Base-by-base conservation (phyloP, 2,329 filamentous ascomycete genomes). In the Drechmeria coniospora region DNA sequence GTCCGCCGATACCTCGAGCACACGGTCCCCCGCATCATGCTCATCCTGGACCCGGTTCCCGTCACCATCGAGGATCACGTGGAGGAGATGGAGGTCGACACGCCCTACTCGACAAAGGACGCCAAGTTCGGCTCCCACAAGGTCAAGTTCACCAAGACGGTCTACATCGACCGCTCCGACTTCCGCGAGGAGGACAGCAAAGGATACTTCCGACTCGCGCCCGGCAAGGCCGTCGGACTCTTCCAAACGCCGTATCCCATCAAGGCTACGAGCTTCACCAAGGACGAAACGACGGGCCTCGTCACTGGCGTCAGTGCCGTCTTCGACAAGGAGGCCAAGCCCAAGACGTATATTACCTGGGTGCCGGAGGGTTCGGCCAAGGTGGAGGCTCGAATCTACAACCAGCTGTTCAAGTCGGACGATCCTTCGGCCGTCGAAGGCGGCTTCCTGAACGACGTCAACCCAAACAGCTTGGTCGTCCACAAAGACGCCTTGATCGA, bases 261-360 rank as follows among this genome's bases (percentile, higher is more conserved):
- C 42, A 75, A 69, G 31, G 78, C 75, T 2, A 72, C 67, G 0
- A 70, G 70, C 2, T 84, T 80, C 53, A 63, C 65, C 27, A 82
- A 75, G 40, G 77, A 83, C 37, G 57, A 66, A 27, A 49, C 57
- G 2, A 70, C 66, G 4, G 78, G 76, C 28, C 63, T 65, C 32
- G 67, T 87, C 26, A 75, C 63, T 2, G 68, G 73, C 36, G 69
- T 90, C 32, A 64, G 63, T 21, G 78, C 47, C 13, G 44, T 54
- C 1, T 78, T 74, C 30, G 77, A 81, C 35, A 79, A 78, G 33
- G 77, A 81, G 34, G 74, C 76, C 45, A 69, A 73, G 42, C 72
- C 78, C 23, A 87, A 92, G 57, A 75, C 83, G 2, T 81, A 73
- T 46, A 92, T 94, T 48, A 84, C 93, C 47, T 94, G 87, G 87